Conservation (phyloP, 805 yeast species). For the Diddensiella santjacobensis region DNA sequence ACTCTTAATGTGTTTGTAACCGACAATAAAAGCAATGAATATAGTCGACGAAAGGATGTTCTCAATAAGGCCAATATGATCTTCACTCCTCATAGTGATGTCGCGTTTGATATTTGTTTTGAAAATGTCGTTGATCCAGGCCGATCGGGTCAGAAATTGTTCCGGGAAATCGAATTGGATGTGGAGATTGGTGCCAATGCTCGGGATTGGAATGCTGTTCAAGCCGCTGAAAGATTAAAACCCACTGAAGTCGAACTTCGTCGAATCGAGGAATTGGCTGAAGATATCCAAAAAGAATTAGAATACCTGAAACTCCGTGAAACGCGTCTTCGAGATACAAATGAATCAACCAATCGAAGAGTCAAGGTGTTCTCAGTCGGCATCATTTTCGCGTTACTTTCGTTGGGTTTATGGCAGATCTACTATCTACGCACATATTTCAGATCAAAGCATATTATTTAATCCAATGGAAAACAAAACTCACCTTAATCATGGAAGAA, state of each 20-base stretch:
- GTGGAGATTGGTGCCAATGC: constrained; percentile 96
- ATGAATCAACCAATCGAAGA: constrained; percentile 91
- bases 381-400: constrained; percentile 63
- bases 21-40: constrained; percentile 83
- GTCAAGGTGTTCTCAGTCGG: constrained; percentile 81
- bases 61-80: constrained; percentile 70
- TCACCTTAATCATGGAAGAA: not conserved
- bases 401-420: constrained; percentile 90
- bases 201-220: constrained; percentile 94
- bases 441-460: constrained; percentile 44
- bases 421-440: constrained; percentile 89
- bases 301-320: constrained; percentile 84
- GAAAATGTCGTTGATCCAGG: constrained; percentile 48
- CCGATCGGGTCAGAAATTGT: constrained; percentile 39
- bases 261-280: constrained; percentile 78
- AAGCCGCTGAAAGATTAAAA: constrained; percentile 86
- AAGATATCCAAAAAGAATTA: constrained; percentile 75
- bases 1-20: constrained; percentile 50
- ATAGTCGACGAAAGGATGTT: constrained; percentile 71
- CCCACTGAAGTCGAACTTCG: constrained; percentile 90
- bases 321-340: constrained; percentile 90
- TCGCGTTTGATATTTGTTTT: constrained; percentile 90
- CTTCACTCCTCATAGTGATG: constrained; percentile 76
- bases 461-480: constrained; percentile 5
- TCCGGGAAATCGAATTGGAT: constrained; percentile 80